These are phyloP conservation scores for Eucalyptus sp. DNA, from an alignment of 345 rosid species.

Conservation along the genomic window DNA sequence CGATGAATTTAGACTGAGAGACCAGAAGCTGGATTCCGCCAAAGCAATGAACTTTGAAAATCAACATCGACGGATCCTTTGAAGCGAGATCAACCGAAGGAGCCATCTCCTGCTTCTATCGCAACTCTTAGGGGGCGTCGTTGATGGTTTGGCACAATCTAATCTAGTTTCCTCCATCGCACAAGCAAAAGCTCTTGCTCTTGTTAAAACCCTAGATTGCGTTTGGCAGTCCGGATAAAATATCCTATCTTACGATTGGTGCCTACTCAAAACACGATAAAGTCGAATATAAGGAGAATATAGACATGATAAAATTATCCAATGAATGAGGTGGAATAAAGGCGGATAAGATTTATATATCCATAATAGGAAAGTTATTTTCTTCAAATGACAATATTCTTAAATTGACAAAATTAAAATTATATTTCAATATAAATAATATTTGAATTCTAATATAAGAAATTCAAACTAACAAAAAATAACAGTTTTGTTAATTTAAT, in stretches of 20 bases:
- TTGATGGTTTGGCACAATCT: background rate
- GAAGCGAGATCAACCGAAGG: background rate
- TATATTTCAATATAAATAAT: no score
- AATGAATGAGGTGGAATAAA: rapidly evolving
- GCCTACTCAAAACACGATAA: rapidly evolving
- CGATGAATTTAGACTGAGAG: background rate
- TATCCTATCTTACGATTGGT: no score
- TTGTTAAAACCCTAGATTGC: no score
- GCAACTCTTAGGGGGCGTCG: background rate
- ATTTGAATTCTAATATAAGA: no score
- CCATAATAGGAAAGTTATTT: no score
- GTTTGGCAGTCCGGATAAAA: rapidly evolving
- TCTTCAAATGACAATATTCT: no score
- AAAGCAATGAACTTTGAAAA: background rate
- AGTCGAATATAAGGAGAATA: rapidly evolving
- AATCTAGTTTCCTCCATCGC: background rate
- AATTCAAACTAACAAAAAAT: no score
- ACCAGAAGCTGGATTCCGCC: background rate
- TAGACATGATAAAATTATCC: rapidly evolving
- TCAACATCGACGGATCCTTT: background rate
- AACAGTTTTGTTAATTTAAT: no score
- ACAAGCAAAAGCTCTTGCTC: no score
- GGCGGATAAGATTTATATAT: rapidly evolving
- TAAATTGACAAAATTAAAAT: no score
- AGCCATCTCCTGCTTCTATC: background rate